Conservation (phyloP, 345 rosid genomes). For the Syzygium oleosum region DNA sequence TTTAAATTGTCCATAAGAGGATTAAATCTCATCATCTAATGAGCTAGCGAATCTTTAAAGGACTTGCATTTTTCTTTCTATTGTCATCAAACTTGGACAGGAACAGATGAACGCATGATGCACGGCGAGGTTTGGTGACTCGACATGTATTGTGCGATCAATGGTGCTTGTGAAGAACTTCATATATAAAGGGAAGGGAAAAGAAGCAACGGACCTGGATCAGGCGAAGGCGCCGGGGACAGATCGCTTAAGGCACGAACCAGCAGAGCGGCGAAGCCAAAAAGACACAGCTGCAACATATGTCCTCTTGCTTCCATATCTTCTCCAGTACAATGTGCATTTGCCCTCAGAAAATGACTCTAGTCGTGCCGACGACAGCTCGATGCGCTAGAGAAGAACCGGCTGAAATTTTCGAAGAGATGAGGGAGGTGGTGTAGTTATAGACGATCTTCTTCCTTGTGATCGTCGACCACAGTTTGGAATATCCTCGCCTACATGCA, state of each 20-base stretch:
- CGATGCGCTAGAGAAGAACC: neutral
- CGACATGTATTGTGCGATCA: neutral
- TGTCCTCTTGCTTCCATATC: neutral
- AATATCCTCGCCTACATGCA: slow-evolving; percentile 4
- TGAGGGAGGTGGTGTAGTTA: slow-evolving; percentile 4
- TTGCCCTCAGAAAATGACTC: neutral
- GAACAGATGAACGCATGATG: neutral
- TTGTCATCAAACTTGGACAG: neutral
- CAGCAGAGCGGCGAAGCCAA: neutral
- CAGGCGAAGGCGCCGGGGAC: neutral
- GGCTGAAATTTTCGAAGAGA: slow-evolving; percentile 10
- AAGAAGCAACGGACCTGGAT: neutral
- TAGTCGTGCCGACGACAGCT: neutral
- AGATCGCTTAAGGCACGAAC: neutral
- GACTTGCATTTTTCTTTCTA: neutral
- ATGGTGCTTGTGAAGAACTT: neutral
- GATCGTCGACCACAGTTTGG: neutral
- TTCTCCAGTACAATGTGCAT: neutral
- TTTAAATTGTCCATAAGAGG: neutral
- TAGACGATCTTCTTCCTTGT: slow-evolving; percentile 3
- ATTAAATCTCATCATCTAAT: neutral
- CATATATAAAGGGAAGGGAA: neutral
- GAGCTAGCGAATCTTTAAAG: neutral
- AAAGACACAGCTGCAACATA: neutral
- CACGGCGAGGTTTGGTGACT: neutral